These are phyloP conservation scores for Rhizopus delemar DNA, from an alignment of 371 early-diverging fungal species.

Conservation along the genomic window DNA sequence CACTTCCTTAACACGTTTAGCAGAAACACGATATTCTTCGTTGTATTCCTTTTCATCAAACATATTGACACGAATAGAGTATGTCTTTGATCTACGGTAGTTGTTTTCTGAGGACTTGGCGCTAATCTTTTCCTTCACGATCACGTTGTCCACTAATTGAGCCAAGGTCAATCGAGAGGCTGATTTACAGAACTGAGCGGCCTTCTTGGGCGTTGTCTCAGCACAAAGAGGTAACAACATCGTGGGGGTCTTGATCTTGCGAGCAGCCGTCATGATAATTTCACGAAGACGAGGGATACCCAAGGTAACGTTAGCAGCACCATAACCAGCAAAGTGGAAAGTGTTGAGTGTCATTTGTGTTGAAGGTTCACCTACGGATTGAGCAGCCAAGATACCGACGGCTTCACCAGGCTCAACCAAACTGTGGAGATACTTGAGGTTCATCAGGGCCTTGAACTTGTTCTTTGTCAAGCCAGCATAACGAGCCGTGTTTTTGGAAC, in stretches of 20 bases:
- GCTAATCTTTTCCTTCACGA: conserved; percentile 65
- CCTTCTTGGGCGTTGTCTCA: conserved; percentile 61
- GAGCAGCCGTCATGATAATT: conserved; percentile 99
- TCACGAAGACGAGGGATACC: conserved; percentile 99
- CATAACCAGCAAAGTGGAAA: conserved; percentile 99
- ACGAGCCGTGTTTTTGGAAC: conserved; percentile 59
- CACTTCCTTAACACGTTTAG: conserved; percentile 68
- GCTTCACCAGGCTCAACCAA: conserved; percentile 98
- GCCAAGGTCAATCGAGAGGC: conserved; percentile 73
- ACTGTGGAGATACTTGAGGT: conserved; percentile 90
- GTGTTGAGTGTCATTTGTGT: conserved; percentile 99
- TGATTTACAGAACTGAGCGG: conserved; percentile 63
- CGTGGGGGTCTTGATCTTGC: conserved; percentile 91
- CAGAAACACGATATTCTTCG: conserved; percentile 75
- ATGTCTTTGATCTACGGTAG: conserved; percentile 64
- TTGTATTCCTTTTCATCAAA: conserved; percentile 79
- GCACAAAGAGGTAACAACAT: conserved; percentile 85
- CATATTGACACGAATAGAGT: conserved; percentile 80
- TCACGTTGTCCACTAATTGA: conserved; percentile 82
- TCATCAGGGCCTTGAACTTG: conserved; percentile 89
- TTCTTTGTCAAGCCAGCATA: conserved; percentile 56
- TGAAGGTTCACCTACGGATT: conserved; percentile 99
- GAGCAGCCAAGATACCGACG: conserved; percentile 98
- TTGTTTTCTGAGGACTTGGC: conserved; percentile 52
- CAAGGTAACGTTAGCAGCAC: conserved; percentile 98